Conservation (phyloP, 2,329 filamentous ascomycete genomes). For the Aspergillus viridinutans region DNA sequence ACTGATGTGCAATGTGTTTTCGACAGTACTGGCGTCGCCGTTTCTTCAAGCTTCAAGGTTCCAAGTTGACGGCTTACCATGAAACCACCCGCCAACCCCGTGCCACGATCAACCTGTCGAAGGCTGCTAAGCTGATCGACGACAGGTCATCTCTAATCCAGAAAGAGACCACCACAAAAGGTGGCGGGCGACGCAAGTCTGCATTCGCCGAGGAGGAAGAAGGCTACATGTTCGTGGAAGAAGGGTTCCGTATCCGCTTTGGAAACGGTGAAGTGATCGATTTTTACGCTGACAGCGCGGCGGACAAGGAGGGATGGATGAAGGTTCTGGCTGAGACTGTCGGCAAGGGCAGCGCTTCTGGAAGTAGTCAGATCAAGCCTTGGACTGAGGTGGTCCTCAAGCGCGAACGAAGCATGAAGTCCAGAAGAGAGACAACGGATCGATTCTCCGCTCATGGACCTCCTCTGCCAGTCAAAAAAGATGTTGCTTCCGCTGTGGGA, state of each 20-base stretch:
- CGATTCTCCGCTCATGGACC: conserved; percentile 18
- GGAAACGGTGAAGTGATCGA: conserved; percentile 98
- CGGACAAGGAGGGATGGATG: conserved; percentile 94
- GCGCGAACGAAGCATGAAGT: conserved; percentile 38
- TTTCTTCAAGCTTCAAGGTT: conserved; percentile 90
- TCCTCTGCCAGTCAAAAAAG: conserved; percentile 24
- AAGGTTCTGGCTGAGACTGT: conserved; percentile 71
- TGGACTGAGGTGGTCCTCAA: conserved; percentile 60
- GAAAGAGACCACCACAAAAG: conserved; percentile 72
- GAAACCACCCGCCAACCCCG: conserved; percentile 92
- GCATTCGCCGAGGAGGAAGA: conserved; percentile 98
- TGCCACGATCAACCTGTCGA: conserved; percentile 92
- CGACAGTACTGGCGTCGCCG: conserved; percentile 90
- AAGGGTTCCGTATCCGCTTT: conserved; percentile 97
- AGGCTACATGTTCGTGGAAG: conserved; percentile 99
- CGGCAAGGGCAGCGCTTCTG: conserved; percentile 49
- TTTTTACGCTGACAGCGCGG: conserved; percentile 88
- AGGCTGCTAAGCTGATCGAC: conserved; percentile 89
- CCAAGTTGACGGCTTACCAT: conserved; percentile 91
- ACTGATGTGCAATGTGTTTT: conserved; percentile 19
- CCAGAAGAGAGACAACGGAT: conserved; percentile 27
- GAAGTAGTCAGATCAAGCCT: conserved; percentile 46
- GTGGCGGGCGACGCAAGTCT: conserved; percentile 79
- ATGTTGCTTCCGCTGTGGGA: conserved; percentile 18
- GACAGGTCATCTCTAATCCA: conserved; percentile 80